Conservation (phyloP, 495 filamentous ascomycete genomes). For the Xylaria palmicola region DNA sequence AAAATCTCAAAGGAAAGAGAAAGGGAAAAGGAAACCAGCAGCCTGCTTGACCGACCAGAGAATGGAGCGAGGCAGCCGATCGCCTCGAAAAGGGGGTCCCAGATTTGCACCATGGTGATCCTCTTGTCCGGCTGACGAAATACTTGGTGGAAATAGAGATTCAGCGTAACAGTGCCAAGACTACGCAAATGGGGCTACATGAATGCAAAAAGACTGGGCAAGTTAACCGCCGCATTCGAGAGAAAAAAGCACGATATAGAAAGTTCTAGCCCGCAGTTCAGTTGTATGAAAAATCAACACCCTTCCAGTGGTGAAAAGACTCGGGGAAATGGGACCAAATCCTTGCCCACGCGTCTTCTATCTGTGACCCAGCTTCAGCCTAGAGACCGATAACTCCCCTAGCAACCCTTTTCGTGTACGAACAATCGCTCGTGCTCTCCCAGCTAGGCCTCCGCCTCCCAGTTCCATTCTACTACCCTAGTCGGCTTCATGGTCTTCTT, state of each 20-base stretch:
- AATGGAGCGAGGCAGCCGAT: slow-evolving; percentile 72
- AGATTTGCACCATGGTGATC: slow-evolving; percentile 78
- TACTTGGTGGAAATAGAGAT: slow-evolving; percentile 83
- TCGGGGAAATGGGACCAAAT: too few relatives aligned
- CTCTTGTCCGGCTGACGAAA: slow-evolving; percentile 75
- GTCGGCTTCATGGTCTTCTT: not conserved
- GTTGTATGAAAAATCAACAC: too few relatives aligned
- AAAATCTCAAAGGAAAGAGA: not conserved
- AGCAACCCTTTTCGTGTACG: too few relatives aligned
- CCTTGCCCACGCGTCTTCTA: too few relatives aligned
- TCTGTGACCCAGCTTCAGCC: too few relatives aligned
- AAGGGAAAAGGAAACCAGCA: slow-evolving; percentile 37
- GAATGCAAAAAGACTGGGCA: slow-evolving; percentile 63
- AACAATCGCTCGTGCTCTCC: too few relatives aligned
- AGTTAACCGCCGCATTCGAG: slow-evolving; percentile 63
- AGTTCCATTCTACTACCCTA: not conserved
- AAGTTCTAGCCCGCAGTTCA: too few relatives aligned
- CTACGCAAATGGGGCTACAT: slow-evolving; percentile 90
- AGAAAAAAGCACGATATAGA: slow-evolving; percentile 59
- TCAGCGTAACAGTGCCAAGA: slow-evolving; percentile 71
- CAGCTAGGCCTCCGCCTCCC: too few relatives aligned
- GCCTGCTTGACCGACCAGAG: slow-evolving; percentile 53
- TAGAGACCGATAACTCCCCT: too few relatives aligned
- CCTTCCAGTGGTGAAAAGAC: too few relatives aligned
- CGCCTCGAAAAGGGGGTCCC: slow-evolving; percentile 63